Base-by-base conservation (phyloP, 768 basidiomycete genomes). In the Leucosporidium scottii region DNA sequence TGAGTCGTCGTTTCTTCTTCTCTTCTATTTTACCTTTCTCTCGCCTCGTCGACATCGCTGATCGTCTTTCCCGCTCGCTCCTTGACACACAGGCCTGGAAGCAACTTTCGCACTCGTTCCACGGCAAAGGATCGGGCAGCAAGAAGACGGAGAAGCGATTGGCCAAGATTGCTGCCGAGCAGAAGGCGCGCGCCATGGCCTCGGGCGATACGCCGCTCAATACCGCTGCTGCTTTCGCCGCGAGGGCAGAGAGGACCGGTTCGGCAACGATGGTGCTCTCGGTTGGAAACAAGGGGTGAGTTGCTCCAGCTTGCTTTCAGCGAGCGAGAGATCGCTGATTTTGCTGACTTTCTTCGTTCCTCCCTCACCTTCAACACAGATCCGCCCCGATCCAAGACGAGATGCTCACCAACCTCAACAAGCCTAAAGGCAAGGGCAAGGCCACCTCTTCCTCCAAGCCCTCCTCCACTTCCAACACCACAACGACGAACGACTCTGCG, bases 121-220 rank as follows among this genome's bases (percentile, higher is more conserved):
- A 99, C 74, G 96, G 96, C 47, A 97, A 98, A 79, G 91, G 91
- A 3, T 90, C 90, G 1, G 96, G 96, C 17, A 90, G 88, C 81
- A 90, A 89, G 85, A 98, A 98, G 84, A 93, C 88, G 28, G 94
- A 97, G 82, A 97, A 97, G 78, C 84, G 91, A 68, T 76, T 97
- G 72, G 93, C 93, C 84, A 93, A 89, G 82, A 97, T 98, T 71
- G 90, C 87, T n/a, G 93, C 98, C 75, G 96, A 99, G 81, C 85
- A 88, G 78, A 97, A 96, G 82, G 84, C 91, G 77, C 85, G 85
- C 67, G 89, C 92, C 15, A 97, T 97, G 93, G 86, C 84, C 23
- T 91, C 91, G 73, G 91, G 91, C 1, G 96, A 99, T 80, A 97
- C 94, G 2, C 93, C 94, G 3, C 81, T 93, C 62, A 93, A 91